Evolutionary conservation across 2,329 filamentous ascomycete genomes (phyloP), one percentile per base, ranked within the genome.

Genomic region (Colletotrichum liaoningense): DNA sequence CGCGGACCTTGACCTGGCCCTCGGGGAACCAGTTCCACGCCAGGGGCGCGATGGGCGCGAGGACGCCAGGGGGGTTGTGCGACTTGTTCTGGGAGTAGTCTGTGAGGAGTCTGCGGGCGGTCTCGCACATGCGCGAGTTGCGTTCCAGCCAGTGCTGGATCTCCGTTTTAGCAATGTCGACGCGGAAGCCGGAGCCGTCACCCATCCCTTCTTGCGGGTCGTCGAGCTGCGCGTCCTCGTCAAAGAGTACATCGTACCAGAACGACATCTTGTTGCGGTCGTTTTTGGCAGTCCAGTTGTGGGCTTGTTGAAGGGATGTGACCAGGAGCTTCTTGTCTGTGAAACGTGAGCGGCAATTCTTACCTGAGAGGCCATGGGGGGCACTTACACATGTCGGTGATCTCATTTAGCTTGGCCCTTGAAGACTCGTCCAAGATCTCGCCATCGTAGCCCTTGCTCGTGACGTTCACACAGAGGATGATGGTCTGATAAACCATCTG

Each of bases 221-320:
- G 9, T 84, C 84, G 35, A 84, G 81, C 3, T 82, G 83, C 7
- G 84, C 84, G 35, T 88, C 86, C 35, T 90, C 89, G 67, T 93
- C 90, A 67, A 92, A 92, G 8, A 93, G 82, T 33, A 92, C 89
- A 67, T 91, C 89, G 69, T 89, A 89, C 91, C 91, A 93, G 73
- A 93, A 93, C 0, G 88, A 86, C 90, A 92, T 93, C 79, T 93
- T 93, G 80, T 92, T 92, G 46, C 91, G 84, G 77, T 93, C 91
- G 77, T 93, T 91, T 74, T 92, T 92, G 69, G 91, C 90, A 1
- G 90, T 91, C 90, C 91, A 92, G 79, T 93, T 93, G 76, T 93
- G 91, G 2, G 90, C 89, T 79, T 93, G 90, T 77, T 93, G 91
- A 14, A 93, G 81, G 2, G 89, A 90, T 0, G 91, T 92, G 2